Base-by-base conservation (phyloP, 2,329 filamentous ascomycete genomes). In the Aspergillus udagawae region DNA sequence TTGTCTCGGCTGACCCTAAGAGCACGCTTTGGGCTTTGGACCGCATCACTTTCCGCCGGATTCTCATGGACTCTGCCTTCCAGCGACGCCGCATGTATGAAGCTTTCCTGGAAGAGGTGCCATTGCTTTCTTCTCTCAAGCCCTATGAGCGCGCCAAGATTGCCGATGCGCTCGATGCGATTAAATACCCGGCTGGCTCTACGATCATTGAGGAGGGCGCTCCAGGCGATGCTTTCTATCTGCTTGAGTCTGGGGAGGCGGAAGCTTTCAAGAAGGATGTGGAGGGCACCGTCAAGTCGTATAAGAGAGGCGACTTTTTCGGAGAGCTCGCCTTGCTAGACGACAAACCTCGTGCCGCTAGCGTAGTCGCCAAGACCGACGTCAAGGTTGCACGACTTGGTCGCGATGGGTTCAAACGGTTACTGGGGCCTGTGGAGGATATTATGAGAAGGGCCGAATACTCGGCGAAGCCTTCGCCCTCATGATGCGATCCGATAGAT, bases 1-100 rank as follows among this genome's bases (percentile, higher is more conserved):
- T 99, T 59, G 84, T 95, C 60, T 96, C 91, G 29, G 86, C 88
- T 12, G 90, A 95, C 67, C 73, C 87, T 3, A 79, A 83, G 35
- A 92, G 89, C 69, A 92, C 89, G 3, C 83, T 99, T 9, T 99
- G 94, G 94, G 92, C 92, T 21, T 82, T 99, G 52, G 94, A 99
- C 72, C 91, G 94, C 53, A 83, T 97, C 61, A 99, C 94, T 9
- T 99, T 99, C 83, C 91, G 94, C 66, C 90, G 94, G 60, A 97
- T 99, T 63, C 82, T 99, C 61, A 97, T 99, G 92, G 93, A 97
- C 77, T 95, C 91, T 42, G 96, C 94, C 3, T 97, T 97, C 79
- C 91, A 95, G 67, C 90, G 93, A 56, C 88, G 94, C 66, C 90
- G 93, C 69, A 93, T 97, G 87, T 97, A 97, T 76, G 94, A 99